Evolutionary conservation across 805 yeast species (phyloP), one percentile per base, ranked within the genome.

Genomic region (Teunomyces funiuensis): DNA sequence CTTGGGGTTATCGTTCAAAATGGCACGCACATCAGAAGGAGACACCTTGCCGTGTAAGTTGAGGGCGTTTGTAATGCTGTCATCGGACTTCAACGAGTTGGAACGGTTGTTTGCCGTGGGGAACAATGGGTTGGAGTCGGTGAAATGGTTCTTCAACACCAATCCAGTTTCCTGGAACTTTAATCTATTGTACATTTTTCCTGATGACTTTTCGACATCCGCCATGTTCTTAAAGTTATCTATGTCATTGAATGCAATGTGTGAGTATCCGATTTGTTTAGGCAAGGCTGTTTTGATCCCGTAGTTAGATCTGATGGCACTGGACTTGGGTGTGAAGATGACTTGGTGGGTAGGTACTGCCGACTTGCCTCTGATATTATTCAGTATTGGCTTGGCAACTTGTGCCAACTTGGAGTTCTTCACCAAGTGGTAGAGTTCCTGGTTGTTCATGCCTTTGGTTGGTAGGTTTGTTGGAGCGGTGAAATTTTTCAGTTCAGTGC

Each of bases 231-330:
- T 81, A 46, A 73, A 65, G 49, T 82, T 81, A 56, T 87, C 95
- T 10, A 85, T 58, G 42, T 83, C 83, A 51, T 83, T 82, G 50
- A 73, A 72, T 6, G 82, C 79, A 33, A 87, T 69, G 57, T 78
- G 79, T 29, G 82, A 74, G 13, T 79, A 67, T 29, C 79, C 80
- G 34, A 77, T 59, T 51, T 77, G 80, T 28, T 69, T 67, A 3
- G 96, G 96, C 36, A 87, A 65, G 15, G 85, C 69, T 33, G 82
- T 69, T 57, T 87, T 87, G 45, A 87, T 63, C 53, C 96, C 96
- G 73, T 77, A 87, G 61, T 85, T 86, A 46, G 84, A 82, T 63
- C 87, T 71, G 10, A 71, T 58, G 33, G 82, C 75, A 36, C 84
- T 74, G 6, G 85, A 71, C 37, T 81, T 77, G 39, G 85, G 80